Conservation (phyloP, 257 asterid species). For the Penstemon barbatus region DNA sequence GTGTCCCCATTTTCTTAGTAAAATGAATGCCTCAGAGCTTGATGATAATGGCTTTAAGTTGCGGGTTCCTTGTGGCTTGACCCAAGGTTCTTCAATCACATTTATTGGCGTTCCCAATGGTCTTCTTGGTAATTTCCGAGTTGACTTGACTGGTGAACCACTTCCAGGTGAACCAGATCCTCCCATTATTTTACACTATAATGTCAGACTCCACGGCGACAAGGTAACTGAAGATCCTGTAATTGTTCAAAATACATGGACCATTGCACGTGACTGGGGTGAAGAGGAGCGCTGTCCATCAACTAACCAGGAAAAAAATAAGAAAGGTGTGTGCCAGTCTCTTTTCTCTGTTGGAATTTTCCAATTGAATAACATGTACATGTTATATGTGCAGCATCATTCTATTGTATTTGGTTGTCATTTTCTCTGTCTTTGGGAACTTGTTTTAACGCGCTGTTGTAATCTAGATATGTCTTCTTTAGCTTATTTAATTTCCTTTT, state of each 20-base stretch:
- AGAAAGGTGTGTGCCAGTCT: slow-evolving; percentile 53
- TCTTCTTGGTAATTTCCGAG: slow-evolving; percentile 80
- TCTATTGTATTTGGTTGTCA: not conserved
- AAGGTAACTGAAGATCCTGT: slow-evolving; percentile 90
- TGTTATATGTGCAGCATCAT: not conserved
- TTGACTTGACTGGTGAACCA: slow-evolving; percentile 88
- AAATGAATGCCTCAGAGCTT: slow-evolving; percentile 73
- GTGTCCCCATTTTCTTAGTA: slow-evolving; percentile 92
- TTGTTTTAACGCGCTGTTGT: slow-evolving; percentile 7
- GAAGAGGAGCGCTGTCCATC: slow-evolving; percentile 94
- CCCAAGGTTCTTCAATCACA: slow-evolving; percentile 97
- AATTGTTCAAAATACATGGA: slow-evolving; percentile 96
- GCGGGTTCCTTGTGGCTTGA: slow-evolving; percentile 90
- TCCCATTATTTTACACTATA: slow-evolving; percentile 89
- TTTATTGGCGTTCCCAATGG: slow-evolving; percentile 92
- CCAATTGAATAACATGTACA: not conserved
- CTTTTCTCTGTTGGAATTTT: not conserved
- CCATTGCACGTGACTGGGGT: slow-evolving; percentile 96
- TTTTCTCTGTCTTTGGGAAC: not conserved
- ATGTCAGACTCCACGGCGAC: slow-evolving; percentile 90
- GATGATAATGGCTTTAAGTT: slow-evolving; percentile 58
- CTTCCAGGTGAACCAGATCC: slow-evolving; percentile 99
- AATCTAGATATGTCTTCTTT: not conserved
- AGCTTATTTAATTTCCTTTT: no score
- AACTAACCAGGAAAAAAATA: slow-evolving; percentile 54